These are phyloP conservation scores for Tylopilus subfusipes DNA, from an alignment of 768 basidiomycete genomes.

Conservation along the genomic window DNA sequence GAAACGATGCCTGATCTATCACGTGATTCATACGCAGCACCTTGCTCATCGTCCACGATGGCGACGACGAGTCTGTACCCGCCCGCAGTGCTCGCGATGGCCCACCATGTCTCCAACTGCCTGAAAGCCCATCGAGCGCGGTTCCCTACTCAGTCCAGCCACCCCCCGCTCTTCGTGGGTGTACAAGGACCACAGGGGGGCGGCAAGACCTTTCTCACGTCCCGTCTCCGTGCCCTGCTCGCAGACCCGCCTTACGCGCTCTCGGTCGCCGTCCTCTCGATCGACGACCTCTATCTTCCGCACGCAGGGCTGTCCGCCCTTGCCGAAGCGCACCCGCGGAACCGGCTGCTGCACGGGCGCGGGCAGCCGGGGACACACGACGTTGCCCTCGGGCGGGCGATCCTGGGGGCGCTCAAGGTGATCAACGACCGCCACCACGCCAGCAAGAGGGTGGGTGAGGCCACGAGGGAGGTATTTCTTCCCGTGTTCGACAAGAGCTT, in stretches of 20 bases:
- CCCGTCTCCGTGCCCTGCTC: conserved; percentile 46
- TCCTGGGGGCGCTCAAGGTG: conserved; percentile 49
- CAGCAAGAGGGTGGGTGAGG: not conserved
- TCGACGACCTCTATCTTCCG: conserved; percentile 85
- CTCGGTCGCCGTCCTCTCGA: conserved; percentile 61
- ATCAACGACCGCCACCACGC: conserved; percentile 30
- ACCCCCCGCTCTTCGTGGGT: conserved; percentile 72
- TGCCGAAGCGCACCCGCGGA: conserved; percentile 47
- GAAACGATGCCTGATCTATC: conserved; percentile 1
- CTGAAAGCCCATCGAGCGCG: conserved; percentile 31
- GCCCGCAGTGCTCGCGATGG: conserved; percentile 38
- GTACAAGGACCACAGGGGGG: conserved; percentile 94
- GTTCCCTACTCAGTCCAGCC: not conserved
- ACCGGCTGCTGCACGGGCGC: conserved; percentile 73
- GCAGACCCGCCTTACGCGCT: conserved; percentile 46
- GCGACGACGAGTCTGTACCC: conserved; percentile 8
- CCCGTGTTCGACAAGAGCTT: conserved; percentile 89
- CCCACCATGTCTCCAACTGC: conserved; percentile 37
- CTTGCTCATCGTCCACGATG: conserved; percentile 10
- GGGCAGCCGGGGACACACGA: conserved; percentile 95
- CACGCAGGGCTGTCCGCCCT: conserved; percentile 57
- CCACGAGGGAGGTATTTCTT: conserved; percentile 39
- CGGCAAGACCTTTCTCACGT: conserved; percentile 82
- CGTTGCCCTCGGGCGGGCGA: conserved; percentile 53
- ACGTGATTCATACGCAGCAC: conserved; percentile 9